phyloP scores from a whole-genome alignment of 208 protist genomes.

The Acanthamoeba lenticulata region DNA sequence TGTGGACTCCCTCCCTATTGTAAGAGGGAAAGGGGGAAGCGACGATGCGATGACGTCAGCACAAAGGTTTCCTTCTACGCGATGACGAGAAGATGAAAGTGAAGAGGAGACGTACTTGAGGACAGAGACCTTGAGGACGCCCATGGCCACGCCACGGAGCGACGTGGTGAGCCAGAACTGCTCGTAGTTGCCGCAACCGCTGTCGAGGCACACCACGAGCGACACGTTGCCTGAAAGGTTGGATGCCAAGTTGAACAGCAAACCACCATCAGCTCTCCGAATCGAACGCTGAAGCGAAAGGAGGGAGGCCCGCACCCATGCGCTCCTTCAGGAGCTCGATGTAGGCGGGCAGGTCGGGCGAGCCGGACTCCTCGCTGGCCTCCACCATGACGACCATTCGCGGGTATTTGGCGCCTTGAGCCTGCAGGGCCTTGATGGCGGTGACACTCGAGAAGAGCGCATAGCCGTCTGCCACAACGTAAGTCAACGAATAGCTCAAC shows the following conservation, averaged over 20 bases:
- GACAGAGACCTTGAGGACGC: constrained; percentile 87
- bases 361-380: constrained; percentile 74
- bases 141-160: constrained; percentile 91
- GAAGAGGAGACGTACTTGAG: constrained; percentile 51
- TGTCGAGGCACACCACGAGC: constrained; percentile 95
- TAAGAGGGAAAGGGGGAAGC: neutral
- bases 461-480: constrained; percentile 67
- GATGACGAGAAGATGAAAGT: neutral
- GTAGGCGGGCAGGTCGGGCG: constrained; percentile 75
- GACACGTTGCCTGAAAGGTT: neutral
- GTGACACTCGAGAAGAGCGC: constrained; percentile 70
- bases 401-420: constrained; percentile 55
- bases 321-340: constrained; percentile 58
- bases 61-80: neutral
- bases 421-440: constrained; percentile 72
- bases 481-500: too few relatives aligned
- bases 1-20: constrained; percentile 91
- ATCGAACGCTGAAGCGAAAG: too few relatives aligned
- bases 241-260: neutral
- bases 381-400: constrained; percentile 76
- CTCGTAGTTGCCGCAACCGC: constrained; percentile 93
- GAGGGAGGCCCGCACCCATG: constrained; percentile 66
- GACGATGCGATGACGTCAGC: neutral
- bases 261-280: too few relatives aligned
- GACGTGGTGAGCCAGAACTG: constrained; percentile 94